Evolutionary conservation across 2,329 filamentous ascomycete genomes (phyloP).

Genomic region (Trichophyton benhamiae): DNA sequence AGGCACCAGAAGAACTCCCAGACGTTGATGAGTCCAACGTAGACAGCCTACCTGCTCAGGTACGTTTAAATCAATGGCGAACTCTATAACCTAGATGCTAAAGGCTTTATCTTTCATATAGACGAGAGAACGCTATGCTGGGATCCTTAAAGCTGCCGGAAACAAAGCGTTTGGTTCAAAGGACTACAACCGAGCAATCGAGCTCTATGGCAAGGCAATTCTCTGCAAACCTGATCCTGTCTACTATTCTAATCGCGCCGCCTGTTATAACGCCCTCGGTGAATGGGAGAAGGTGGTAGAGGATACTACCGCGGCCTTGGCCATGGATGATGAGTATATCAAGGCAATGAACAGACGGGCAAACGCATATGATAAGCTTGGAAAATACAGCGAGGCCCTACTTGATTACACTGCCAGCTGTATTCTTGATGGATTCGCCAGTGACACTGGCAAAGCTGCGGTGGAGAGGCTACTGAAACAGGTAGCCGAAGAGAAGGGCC

Average conservation of each 20-base stretch:
- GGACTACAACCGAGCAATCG: slow-evolving; percentile 86
- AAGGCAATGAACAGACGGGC: slow-evolving; percentile 95
- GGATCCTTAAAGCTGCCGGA: slow-evolving; percentile 84
- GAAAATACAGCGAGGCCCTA: slow-evolving; percentile 82
- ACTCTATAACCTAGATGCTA: background rate
- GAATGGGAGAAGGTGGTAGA: slow-evolving; percentile 95
- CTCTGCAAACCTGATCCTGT: slow-evolving; percentile 94
- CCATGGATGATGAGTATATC: slow-evolving; percentile 87
- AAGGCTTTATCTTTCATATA: slow-evolving; percentile 25
- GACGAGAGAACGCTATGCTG: slow-evolving; percentile 74
- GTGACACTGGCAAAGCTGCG: slow-evolving; percentile 72
- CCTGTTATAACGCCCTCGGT: slow-evolving; percentile 86
- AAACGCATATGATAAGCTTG: slow-evolving; percentile 89
- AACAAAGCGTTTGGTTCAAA: slow-evolving; percentile 95
- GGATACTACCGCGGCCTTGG: slow-evolving; percentile 88
- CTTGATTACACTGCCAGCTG: slow-evolving; percentile 97
- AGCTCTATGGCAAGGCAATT: slow-evolving; percentile 89
- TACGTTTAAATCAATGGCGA: slow-evolving; percentile 17
- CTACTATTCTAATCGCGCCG: slow-evolving; percentile 97
- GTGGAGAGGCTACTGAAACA: slow-evolving; percentile 93
- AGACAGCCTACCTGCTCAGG: slow-evolving; percentile 36
- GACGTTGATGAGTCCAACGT: slow-evolving; percentile 45
- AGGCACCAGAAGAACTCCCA: slow-evolving; percentile 52
- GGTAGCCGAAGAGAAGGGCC: slow-evolving; percentile 88
- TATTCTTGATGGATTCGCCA: slow-evolving; percentile 96